Evolutionary conservation across 2,329 filamentous ascomycete species (phyloP).

Genomic region (Amauroascus niger): DNA sequence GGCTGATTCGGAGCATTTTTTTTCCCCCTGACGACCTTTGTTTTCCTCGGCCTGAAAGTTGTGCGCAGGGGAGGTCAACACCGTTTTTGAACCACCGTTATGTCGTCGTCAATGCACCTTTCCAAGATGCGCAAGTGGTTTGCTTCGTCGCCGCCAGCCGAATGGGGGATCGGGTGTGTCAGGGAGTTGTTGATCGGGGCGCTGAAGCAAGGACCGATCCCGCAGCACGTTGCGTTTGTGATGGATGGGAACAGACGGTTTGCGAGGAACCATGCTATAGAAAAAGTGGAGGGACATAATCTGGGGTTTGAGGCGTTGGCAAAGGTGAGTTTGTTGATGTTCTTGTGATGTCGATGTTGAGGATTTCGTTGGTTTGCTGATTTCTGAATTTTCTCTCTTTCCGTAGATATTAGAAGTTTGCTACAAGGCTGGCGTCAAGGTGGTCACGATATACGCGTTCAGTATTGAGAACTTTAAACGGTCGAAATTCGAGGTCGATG

Average conservation of each 20-base stretch:
- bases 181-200: conserved; percentile 81
- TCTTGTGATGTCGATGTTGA: not conserved
- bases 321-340: conserved; percentile 45
- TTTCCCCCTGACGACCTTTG: too few relatives aligned
- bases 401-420: conserved; percentile 82
- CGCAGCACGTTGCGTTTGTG: conserved; percentile 94
- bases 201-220: conserved; percentile 80
- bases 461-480: conserved; percentile 99
- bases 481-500: conserved; percentile 91
- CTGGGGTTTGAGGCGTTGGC: conserved; percentile 91
- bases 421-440: conserved; percentile 93
- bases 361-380: too few relatives aligned
- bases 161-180: conserved; percentile 72
- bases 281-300: conserved; percentile 93
- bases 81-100: conserved; percentile 12
- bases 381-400: not conserved
- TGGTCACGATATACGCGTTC: conserved; percentile 96
- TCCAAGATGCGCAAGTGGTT: conserved; percentile 63
- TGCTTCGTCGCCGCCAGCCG: conserved; percentile 76
- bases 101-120: conserved; percentile 48
- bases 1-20: too few relatives aligned
- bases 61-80: too few relatives aligned
- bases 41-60: too few relatives aligned
- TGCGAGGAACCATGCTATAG: conserved; percentile 79
- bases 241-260: conserved; percentile 98